These are phyloP conservation scores for Heliosperma pusillum DNA, from an alignment of 148 eudicot genomes.

Conservation along the genomic window DNA sequence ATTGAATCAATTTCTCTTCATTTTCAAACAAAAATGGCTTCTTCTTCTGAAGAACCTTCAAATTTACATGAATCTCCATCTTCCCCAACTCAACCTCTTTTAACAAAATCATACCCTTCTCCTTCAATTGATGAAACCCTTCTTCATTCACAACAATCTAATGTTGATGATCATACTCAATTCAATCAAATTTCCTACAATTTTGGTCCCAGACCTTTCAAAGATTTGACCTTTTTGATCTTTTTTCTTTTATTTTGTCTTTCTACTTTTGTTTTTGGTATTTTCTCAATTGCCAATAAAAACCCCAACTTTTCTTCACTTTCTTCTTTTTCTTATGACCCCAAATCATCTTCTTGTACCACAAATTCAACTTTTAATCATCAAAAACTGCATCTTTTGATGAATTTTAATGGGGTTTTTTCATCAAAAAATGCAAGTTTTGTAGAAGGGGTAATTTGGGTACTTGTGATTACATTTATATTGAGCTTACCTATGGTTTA, in stretches of 20 bases:
- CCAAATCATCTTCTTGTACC: constrained; percentile 49
- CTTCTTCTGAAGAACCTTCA: neutral
- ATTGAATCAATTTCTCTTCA: neutral
- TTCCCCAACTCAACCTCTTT: constrained; percentile 57
- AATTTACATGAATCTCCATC: neutral
- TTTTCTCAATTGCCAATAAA: constrained; percentile 56
- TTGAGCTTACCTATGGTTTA: constrained; percentile 63
- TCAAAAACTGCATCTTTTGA: neutral
- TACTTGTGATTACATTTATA: constrained; percentile 67
- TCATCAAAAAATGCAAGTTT: constrained; percentile 21
- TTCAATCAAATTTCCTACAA: constrained; percentile 72
- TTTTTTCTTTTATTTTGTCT: constrained; percentile 53
- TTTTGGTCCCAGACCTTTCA: constrained; percentile 55
- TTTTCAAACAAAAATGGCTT: neutral
- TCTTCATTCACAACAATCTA: constrained; percentile 28
- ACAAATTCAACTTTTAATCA: constrained; percentile 24
- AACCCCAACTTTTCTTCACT: constrained; percentile 50
- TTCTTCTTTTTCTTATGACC: constrained; percentile 51
- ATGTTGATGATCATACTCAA: constrained; percentile 47
- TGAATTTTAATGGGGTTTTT: constrained; percentile 13
- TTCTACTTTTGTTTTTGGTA: constrained; percentile 73
- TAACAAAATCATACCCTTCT: constrained; percentile 51
- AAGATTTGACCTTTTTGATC: constrained; percentile 71
- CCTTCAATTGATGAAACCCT: constrained; percentile 37
- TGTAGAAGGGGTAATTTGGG: constrained; percentile 59